Evolutionary conservation across 176 grass and related monocot genomes (phyloP).

Genomic region (Hyparrhenia diplandra): DNA sequence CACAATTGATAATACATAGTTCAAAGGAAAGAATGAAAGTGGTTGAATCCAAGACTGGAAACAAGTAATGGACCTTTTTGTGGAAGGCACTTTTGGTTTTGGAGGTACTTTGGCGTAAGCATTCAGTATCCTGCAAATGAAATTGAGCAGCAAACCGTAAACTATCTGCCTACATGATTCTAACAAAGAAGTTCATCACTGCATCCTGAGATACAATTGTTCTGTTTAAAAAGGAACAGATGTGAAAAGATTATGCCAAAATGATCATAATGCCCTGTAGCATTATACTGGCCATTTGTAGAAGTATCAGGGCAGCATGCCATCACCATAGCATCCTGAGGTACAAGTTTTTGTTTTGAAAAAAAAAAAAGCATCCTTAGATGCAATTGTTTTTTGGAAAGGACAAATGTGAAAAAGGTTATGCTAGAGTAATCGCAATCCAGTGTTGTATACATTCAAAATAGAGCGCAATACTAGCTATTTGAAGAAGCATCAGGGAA

Average conservation of each 20-base stretch:
- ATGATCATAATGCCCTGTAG: not conserved
- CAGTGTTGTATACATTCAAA: not conserved
- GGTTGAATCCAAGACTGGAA: not conserved
- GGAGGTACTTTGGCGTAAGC: constrained; percentile 81
- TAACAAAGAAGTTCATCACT: not conserved
- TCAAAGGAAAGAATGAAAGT: not conserved
- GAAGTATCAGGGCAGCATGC: not conserved
- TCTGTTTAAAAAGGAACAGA: not conserved
- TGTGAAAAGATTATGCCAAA: not conserved
- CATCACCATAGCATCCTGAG: not conserved
- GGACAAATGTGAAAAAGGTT: not conserved
- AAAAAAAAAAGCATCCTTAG: not conserved
- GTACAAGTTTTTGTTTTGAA: not conserved
- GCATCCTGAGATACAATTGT: not conserved
- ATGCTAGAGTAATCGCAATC: not conserved
- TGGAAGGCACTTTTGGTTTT: constrained; percentile 66
- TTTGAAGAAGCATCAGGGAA: not conserved
- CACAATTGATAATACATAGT: not conserved
- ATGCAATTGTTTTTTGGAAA: not conserved
- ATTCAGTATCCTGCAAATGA: constrained; percentile 69
- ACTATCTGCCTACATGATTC: not conserved
- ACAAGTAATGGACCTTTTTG: constrained; percentile 55
- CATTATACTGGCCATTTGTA: not conserved
- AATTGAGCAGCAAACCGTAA: not conserved
- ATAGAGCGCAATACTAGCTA: not conserved